Evolutionary conservation across 2,329 filamentous ascomycete species (phyloP), one percentile per base, ranked within the genome.

Genomic region (Scedosporium apiospermum): DNA sequence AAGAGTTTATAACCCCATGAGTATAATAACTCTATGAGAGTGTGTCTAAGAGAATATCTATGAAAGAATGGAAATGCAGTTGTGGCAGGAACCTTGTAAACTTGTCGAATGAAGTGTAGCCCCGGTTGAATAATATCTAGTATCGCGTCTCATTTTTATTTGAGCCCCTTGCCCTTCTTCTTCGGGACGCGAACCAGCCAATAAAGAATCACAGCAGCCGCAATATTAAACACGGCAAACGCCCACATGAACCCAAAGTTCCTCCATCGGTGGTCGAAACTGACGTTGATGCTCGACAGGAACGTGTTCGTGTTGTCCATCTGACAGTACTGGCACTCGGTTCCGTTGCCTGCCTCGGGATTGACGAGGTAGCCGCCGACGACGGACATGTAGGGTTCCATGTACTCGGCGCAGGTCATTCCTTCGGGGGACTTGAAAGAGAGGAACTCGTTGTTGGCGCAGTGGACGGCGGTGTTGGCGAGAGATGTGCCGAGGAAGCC

Each of bases 401-500:
- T 70, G 69, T 88, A 90, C 18, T 80, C 66, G 1, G 68, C 74
- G 69, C 88, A 90, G 0, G 78, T 88, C 63, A 74, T 65, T 7
- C 77, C 78, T 9, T 51, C 44, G 0, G 82, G 79, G 0, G 89
- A 83, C 23, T 83, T 75, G 69, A 95, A 87, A 6, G 74, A 72
- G 23, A 89, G 76, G 63, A 83, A 76, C 71, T 95, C 90, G 67
- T 87, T 88, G 1, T 69, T 44, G 1, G 86, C 82, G 71, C 90
- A 93, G 1, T 70, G 67, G 23, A 90, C 83, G 0, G 69, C 51
- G 0, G 82, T 82, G 66, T 86, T 83, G 9, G 86, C 86, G 27
- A 93, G 75, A 0, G 82, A 85, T 1, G 82, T 82, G 0, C 84
- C 80, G 4, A 91, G 72, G 70, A 93, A 81, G 0, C 84, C 87